phyloP scores from a whole-genome alignment of 768 basidiomycete species.

The Cantharellus cinnabarinus region DNA sequence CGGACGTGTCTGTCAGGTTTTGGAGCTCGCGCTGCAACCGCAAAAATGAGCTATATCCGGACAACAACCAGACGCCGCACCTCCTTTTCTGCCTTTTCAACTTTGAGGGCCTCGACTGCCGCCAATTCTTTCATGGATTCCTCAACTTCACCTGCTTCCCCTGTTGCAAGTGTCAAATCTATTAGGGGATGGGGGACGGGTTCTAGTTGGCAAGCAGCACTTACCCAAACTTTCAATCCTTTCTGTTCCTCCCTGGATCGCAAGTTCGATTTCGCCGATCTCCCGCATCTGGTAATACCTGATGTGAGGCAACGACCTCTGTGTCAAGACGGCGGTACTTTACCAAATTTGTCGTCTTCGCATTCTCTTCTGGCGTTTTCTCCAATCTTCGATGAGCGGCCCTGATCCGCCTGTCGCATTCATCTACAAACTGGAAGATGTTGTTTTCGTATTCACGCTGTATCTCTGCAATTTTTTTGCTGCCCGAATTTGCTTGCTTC shows the following conservation, averaged over 20 bases:
- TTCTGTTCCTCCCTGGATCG: constrained; percentile 95
- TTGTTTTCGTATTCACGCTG: constrained; percentile 92
- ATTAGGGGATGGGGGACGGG: not conserved
- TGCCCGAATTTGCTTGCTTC: constrained; percentile 49
- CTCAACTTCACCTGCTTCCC: constrained; percentile 97
- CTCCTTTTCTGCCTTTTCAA: constrained; percentile 91
- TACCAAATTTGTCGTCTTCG: constrained; percentile 91
- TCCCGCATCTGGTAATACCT: constrained; percentile 61
- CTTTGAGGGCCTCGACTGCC: constrained; percentile 93
- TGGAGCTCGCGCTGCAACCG: constrained; percentile 64
- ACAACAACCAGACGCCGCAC: constrained; percentile 20
- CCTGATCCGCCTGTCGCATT: constrained; percentile 91
- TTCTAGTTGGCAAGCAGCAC: constrained; percentile 12
- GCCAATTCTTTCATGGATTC: constrained; percentile 97
- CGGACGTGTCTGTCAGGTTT: constrained; percentile 91
- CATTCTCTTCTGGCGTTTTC: constrained; percentile 99
- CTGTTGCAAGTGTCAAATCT: constrained; percentile 19
- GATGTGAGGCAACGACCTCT: not conserved
- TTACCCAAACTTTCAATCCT: constrained; percentile 86
- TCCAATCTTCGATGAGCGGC: constrained; percentile 86
- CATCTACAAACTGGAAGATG: constrained; percentile 91
- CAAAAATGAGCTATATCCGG: not conserved
- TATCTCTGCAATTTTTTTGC: constrained; percentile 70
- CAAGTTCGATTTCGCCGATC: constrained; percentile 97
- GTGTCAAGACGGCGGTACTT: constrained; percentile 12